Conservation (phyloP, 331 rosid genomes). For the Arachis monticola region DNA sequence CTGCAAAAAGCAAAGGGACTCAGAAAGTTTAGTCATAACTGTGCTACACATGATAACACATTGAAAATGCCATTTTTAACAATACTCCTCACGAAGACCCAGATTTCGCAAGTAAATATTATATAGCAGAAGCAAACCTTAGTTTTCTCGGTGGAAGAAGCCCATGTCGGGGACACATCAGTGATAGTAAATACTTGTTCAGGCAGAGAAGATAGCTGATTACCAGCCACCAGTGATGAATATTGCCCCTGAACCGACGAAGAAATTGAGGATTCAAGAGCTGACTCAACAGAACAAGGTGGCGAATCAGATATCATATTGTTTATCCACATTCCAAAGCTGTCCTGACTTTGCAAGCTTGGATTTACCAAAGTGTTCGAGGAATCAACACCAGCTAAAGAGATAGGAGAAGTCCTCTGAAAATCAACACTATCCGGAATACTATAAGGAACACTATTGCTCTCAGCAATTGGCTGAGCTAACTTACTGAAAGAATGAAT, state of each 20-base stretch:
- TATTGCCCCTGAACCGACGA: slow-evolving; percentile 48
- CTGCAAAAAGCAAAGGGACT: slow-evolving; percentile 53
- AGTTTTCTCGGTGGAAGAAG: slow-evolving; percentile 81
- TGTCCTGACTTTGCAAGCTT: slow-evolving; percentile 78
- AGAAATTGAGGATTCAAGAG: slow-evolving; percentile 55
- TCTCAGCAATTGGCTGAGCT: slow-evolving; percentile 40
- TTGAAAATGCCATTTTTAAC: slow-evolving; percentile 1
- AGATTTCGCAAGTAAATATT: slow-evolving; percentile 1
- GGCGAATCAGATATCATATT: slow-evolving; percentile 52
- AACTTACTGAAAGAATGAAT: slow-evolving; percentile 49
- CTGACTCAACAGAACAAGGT: slow-evolving; percentile 48
- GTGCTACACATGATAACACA: slow-evolving; percentile 16
- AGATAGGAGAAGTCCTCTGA: slow-evolving; percentile 40
- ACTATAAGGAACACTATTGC: slow-evolving; percentile 39
- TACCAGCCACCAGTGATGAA: slow-evolving; percentile 50
- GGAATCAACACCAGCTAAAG: slow-evolving; percentile 46
- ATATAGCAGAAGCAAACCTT: slow-evolving; percentile 65
- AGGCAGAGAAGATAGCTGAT: slow-evolving; percentile 56
- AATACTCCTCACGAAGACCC: slow-evolving; percentile 6
- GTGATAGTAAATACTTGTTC: slow-evolving; percentile 76
- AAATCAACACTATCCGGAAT: slow-evolving; percentile 41
- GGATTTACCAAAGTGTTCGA: slow-evolving; percentile 49
- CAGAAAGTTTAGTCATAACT: slow-evolving; percentile 6
- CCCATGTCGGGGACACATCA: slow-evolving; percentile 88
- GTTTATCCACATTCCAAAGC: slow-evolving; percentile 84